Percentiles rank a stretch among this genome's conserved stretches.
phyloP scores from a whole-genome alignment of 179 eudicot genomes.

The Nepenthes alata region DNA sequence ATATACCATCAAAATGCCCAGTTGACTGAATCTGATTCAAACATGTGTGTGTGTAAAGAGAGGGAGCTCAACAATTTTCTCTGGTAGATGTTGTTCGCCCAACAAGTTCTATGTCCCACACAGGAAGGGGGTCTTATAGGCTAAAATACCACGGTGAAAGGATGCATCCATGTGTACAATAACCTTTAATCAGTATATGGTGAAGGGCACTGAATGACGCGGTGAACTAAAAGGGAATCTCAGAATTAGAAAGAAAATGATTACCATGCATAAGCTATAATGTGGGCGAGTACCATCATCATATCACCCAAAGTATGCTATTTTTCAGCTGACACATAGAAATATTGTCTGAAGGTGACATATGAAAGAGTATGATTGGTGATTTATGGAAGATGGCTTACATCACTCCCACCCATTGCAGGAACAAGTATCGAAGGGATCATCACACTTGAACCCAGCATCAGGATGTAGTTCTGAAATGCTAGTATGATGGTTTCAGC shows the following conservation, averaged over 20 bases:
- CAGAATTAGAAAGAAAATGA: too few relatives aligned
- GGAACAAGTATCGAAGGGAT: slow-evolving; percentile 80
- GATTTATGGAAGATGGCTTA: slow-evolving; percentile 27
- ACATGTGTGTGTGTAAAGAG: too few relatives aligned
- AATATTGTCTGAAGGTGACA: neutral
- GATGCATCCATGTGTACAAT: too few relatives aligned
- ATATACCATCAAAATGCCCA: neutral
- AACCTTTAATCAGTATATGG: too few relatives aligned
- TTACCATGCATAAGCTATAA: too few relatives aligned
- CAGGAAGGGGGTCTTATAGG: neutral
- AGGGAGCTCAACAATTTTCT: too few relatives aligned
- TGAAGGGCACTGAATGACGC: too few relatives aligned
- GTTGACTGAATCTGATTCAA: neutral
- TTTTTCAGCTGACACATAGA: too few relatives aligned
- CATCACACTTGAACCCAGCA: slow-evolving; percentile 95
- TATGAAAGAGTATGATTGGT: neutral
- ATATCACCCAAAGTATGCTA: too few relatives aligned
- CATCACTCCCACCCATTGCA: slow-evolving; percentile 88
- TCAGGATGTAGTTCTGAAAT: slow-evolving; percentile 87
- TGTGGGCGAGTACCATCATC: too few relatives aligned
- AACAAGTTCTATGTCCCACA: neutral
- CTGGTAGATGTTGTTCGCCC: neutral
- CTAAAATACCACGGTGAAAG: too few relatives aligned
- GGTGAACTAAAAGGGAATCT: too few relatives aligned
- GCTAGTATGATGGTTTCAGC: slow-evolving; percentile 92